Percentiles rank a stretch among this genome's conserved stretches.
Conservation (phyloP, 257 asterid genomes). For the Primulina huaijiensis region DNA sequence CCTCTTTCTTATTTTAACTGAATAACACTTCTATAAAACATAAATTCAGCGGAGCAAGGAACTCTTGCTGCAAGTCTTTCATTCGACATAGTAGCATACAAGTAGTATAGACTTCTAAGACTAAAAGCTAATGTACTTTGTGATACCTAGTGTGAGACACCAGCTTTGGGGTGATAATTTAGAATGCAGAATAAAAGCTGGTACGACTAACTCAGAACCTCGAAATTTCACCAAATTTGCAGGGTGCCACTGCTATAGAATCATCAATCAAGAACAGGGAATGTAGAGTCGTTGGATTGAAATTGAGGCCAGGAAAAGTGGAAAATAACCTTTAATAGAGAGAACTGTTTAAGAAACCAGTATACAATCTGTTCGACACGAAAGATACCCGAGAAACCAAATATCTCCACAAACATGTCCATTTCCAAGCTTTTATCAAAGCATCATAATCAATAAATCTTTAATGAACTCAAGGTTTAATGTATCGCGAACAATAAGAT, state of each 20-base stretch:
- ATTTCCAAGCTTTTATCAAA: constrained; percentile 2
- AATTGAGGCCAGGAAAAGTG: constrained; percentile 18
- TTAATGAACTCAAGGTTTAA: constrained; percentile 76
- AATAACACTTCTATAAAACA: neutral
- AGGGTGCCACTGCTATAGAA: constrained; percentile 6
- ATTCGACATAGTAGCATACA: neutral
- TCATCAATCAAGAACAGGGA: constrained; percentile 26
- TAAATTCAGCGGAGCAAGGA: neutral
- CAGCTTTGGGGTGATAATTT: constrained; percentile 14
- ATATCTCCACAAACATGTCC: constrained; percentile 12
- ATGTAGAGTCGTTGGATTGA: constrained; percentile 10
- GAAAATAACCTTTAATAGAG: constrained; percentile 15
- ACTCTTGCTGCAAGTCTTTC: neutral
- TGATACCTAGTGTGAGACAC: constrained; percentile 1
- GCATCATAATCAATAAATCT: constrained; percentile 67
- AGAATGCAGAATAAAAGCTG: constrained; percentile 4
- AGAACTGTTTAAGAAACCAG: constrained; percentile 14
- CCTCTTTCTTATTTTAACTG: neutral
- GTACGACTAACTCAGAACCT: constrained; percentile 11
- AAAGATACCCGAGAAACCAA: constrained; percentile 13
- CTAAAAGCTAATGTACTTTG: constrained; percentile 12
- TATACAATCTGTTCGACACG: neutral
- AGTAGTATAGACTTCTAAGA: neutral
- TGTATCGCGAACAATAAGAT: constrained; percentile 89
- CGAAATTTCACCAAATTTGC: constrained; percentile 14